Evolutionary conservation across 192 early-diverging fungal genomes (phyloP), one percentile per base, ranked within the genome.

Genomic region (Fimicolochytrium jonesii): DNA sequence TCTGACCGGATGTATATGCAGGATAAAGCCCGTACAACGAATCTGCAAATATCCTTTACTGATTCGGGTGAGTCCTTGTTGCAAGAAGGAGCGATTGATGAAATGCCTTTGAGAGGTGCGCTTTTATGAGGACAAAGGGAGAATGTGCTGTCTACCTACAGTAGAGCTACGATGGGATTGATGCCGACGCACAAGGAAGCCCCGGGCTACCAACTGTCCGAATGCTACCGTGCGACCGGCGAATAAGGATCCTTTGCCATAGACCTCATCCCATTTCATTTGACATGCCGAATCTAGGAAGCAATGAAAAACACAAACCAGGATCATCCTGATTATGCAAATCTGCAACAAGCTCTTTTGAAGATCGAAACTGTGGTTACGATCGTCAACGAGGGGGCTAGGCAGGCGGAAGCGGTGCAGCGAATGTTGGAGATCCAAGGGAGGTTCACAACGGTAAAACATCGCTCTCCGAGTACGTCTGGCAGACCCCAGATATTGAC

Each of bases 41-140:
- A 78, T 83, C 35, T 80, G 77, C 61, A 83, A 83, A 59, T 83
- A 83, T 37, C 81, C 81, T 18, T 65, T 83, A 18, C 70, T 83
- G 15, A 42, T 83, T n/a, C 60, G 77, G 10, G 75, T 77, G 58
- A 37, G 60, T 59, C n/a, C 41, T n/a, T n/a, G n/a, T n/a, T n/a
- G n/a, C n/a, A n/a, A n/a, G n/a, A n/a, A n/a, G n/a, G n/a, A n/a
- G n/a, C n/a, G n/a, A n/a, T n/a, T n/a, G n/a, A n/a, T n/a, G n/a
- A n/a, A n/a, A n/a, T n/a, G n/a, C n/a, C n/a, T n/a, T n/a, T n/a
- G n/a, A n/a, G n/a, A n/a, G n/a, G n/a, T n/a, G n/a, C n/a, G n/a
- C n/a, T n/a, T n/a, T n/a, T n/a, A n/a, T n/a, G n/a, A n/a, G n/a
- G n/a, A n/a, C n/a, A n/a, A n/a, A n/a, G n/a, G n/a, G n/a, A n/a